Percentiles rank a stretch among this genome's conserved stretches.
Evolutionary conservation across 345 rosid genomes (phyloP).

Genomic region (Gossypium rotundifolium): DNA sequence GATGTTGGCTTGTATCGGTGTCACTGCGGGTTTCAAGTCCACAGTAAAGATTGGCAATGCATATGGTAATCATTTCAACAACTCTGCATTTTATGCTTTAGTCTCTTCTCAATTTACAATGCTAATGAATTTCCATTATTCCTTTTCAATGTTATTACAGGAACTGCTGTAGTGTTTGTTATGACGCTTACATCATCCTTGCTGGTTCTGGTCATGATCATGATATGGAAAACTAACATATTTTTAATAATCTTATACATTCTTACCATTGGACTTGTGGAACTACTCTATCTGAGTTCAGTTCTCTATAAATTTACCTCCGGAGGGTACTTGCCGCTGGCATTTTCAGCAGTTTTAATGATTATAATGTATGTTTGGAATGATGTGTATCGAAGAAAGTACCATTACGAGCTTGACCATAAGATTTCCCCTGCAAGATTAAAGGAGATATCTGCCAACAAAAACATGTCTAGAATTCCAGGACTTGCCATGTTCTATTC

Average conservation of each 20-base stretch:
- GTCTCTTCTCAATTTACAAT: neutral
- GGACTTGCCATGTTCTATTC: constrained; percentile 46
- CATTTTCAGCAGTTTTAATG: constrained; percentile 30
- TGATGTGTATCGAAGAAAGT: constrained; percentile 30
- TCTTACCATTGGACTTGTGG: constrained; percentile 22
- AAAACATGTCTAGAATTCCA: constrained; percentile 16
- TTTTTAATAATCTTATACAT: constrained; percentile 24
- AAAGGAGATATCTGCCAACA: constrained; percentile 1
- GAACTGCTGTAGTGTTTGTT: constrained; percentile 49
- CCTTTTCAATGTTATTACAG: constrained; percentile 9
- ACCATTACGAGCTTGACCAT: constrained; percentile 38
- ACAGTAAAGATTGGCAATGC: too few relatives aligned
- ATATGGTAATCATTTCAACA: too few relatives aligned
- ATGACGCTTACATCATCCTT: constrained; percentile 35
- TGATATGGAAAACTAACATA: constrained; percentile 45
- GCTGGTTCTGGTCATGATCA: constrained; percentile 44
- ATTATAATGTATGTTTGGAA: constrained; percentile 45
- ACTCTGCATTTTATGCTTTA: too few relatives aligned
- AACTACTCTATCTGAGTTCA: constrained; percentile 34
- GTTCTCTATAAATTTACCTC: constrained; percentile 40
- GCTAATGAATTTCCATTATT: constrained; percentile 6
- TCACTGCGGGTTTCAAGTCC: too few relatives aligned
- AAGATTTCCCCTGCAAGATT: constrained; percentile 27
- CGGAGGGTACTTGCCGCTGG: constrained; percentile 47
- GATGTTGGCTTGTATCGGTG: too few relatives aligned